Evolutionary conservation across 441 rosid species (phyloP), one percentile per base, ranked within the genome.

Genomic region (Eruca vesicaria): DNA sequence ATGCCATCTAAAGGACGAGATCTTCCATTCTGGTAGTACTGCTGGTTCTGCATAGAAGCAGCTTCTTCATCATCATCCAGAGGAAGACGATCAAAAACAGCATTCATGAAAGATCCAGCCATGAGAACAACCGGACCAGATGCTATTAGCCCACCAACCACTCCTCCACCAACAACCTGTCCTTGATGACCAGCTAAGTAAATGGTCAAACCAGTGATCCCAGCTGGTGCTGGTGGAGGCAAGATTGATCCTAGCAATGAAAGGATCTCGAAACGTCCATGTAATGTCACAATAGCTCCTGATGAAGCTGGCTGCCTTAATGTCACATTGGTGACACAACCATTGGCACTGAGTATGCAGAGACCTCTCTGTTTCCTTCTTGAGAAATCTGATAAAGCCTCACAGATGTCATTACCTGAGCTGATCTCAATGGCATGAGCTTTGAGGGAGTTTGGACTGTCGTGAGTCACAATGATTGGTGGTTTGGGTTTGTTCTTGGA

Each of bases 401-500:
- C 88, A 36, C 73, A 82, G 5, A 88, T 85, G 19, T 88, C 90
- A 41, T 87, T 85, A 15, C 93, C 93, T 0, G 93, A 86, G 74
- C 81, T 85, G 36, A 90, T 86, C 83, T 88, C 91, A 86, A 88
- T 83, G 52, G 92, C 92, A n/a, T 90, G 85, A 11, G 89, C 88
- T 29, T 88, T 78, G 66, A 90, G 87, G 0, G 95, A 87, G 57
- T 86, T 88, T 35, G 91, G 88, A 55, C 91, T 86, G 75, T 90
- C 96, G 9, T 87, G 80, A 12, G 95, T 88, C 62, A 88, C 79
- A 4, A 88, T 84, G 29, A 90, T 83, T 36, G 95, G 92, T 11
- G 91, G 95, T 71, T 90, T 90, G 0, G 92, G 95, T 81, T 88
- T 90, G 89, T 88, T 90, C 66, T 86, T 90, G 32, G 95, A 86